Conservation (phyloP, 768 basidiomycete genomes). For the Russula dissimulans region DNA sequence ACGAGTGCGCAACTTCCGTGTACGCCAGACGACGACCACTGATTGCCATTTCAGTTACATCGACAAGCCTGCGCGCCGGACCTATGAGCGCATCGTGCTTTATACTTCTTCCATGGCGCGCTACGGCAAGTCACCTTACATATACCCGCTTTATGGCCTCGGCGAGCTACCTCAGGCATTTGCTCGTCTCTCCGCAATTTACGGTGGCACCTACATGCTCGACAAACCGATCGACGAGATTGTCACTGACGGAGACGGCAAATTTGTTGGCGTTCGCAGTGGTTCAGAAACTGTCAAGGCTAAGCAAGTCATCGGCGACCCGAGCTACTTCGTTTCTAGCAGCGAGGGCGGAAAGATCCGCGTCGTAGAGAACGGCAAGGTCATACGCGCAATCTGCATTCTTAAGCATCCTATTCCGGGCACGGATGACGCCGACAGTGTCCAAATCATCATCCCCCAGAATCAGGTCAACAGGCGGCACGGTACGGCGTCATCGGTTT, state of each 20-base stretch:
- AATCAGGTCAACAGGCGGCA: conserved; percentile 92
- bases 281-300: conserved; percentile 91
- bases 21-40: background rate
- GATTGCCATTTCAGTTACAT: conserved; percentile 58
- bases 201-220: conserved; percentile 99
- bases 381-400: conserved; percentile 94
- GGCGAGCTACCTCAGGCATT: conserved; percentile 99
- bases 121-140: conserved; percentile 99
- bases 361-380: conserved; percentile 88
- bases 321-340: conserved; percentile 89
- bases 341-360: conserved; percentile 67
- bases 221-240: conserved; percentile 92
- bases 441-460: conserved; percentile 97
- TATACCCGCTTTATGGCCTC: conserved; percentile 97
- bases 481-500: conserved; percentile 43
- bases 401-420: conserved; percentile 97
- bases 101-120: conserved; percentile 99
- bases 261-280: conserved; percentile 87
- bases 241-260: conserved; percentile 75
- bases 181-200: conserved; percentile 95
- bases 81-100: conserved; percentile 91
- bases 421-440: conserved; percentile 90
- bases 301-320: conserved; percentile 96
- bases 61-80: conserved; percentile 78
- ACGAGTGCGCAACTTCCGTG: conserved; percentile 56